These are phyloP conservation scores for Penicillium diatomitis DNA, from an alignment of 495 filamentous ascomycete genomes.

Conservation along the genomic window DNA sequence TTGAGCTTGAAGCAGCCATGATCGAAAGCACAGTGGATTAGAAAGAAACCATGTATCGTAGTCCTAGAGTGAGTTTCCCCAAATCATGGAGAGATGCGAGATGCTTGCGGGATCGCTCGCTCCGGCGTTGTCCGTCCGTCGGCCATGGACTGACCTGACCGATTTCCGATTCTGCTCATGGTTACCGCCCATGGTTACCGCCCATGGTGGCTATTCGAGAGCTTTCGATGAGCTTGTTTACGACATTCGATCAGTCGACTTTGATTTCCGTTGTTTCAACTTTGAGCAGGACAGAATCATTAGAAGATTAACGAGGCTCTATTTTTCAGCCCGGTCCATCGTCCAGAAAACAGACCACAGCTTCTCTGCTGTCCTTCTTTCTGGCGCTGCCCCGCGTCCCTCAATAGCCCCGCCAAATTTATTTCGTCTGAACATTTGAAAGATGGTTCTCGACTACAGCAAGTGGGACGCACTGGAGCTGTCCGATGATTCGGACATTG, in stretches of 20 bases:
- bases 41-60: conserved; percentile 6
- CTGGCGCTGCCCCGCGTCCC: conserved; percentile 18
- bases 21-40: conserved; percentile 16
- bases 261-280: not conserved
- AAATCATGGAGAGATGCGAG: conserved; percentile 14
- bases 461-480: conserved; percentile 96
- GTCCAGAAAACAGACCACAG: not conserved
- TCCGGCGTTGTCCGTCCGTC: conserved; percentile 9
- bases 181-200: conserved; percentile 34
- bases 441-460: conserved; percentile 89
- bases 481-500: conserved; percentile 94
- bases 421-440: conserved; percentile 14
- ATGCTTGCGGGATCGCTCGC: conserved; percentile 12
- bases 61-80: conserved; percentile 6
- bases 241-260: not conserved
- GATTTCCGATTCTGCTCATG: conserved; percentile 20
- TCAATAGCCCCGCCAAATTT: conserved; percentile 1
- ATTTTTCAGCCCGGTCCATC: too few relatives aligned
- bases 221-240: conserved; percentile 21
- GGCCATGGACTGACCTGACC: conserved; percentile 2
- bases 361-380: conserved; percentile 2
- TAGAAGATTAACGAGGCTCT: too few relatives aligned
- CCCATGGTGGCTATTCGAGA: conserved; percentile 33
- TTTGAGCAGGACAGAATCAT: not conserved
- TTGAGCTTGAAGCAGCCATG: conserved; percentile 23